Conservation (phyloP, 306 rosid species). For the Heteromeles arbutifolia region DNA sequence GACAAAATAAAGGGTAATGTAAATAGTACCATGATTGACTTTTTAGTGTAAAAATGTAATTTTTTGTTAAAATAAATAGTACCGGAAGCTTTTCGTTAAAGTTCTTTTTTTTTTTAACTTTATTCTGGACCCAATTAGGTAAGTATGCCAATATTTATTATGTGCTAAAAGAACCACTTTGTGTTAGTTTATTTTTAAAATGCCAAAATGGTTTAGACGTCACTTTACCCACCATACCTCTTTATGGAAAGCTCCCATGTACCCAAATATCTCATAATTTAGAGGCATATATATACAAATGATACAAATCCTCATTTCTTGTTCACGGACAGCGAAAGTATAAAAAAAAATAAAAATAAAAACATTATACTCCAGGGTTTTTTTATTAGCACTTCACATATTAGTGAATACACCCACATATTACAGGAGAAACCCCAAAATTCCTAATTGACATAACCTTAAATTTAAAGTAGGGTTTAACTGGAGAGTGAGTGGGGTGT, state of each 20-base stretch:
- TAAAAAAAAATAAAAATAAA: background rate
- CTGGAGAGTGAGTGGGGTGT: too few species aligned
- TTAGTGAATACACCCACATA: too few species aligned
- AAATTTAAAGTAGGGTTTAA: too few species aligned
- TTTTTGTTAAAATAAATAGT: background rate
- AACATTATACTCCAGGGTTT: too few species aligned
- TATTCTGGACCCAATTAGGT: background rate
- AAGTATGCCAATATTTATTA: background rate
- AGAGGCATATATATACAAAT: background rate
- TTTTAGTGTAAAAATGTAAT: too few species aligned
- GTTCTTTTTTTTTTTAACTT: too few species aligned
- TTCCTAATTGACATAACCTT: too few species aligned
- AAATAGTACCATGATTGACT: too few species aligned
- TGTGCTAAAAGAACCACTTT: slow-evolving; percentile 1
- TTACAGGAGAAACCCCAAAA: too few species aligned
- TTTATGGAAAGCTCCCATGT: slow-evolving; percentile 11
- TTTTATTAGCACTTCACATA: too few species aligned
- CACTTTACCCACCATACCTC: background rate
- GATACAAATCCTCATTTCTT: background rate
- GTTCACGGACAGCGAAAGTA: background rate
- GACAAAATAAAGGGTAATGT: too few species aligned
- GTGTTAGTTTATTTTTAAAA: background rate
- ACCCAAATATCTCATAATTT: background rate
- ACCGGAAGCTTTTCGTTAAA: too few species aligned
- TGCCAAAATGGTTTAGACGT: slow-evolving; percentile 3